These are phyloP conservation scores for Chlorella sp. DNA, from an alignment of 139 green algal genomes.

Conservation along the genomic window DNA sequence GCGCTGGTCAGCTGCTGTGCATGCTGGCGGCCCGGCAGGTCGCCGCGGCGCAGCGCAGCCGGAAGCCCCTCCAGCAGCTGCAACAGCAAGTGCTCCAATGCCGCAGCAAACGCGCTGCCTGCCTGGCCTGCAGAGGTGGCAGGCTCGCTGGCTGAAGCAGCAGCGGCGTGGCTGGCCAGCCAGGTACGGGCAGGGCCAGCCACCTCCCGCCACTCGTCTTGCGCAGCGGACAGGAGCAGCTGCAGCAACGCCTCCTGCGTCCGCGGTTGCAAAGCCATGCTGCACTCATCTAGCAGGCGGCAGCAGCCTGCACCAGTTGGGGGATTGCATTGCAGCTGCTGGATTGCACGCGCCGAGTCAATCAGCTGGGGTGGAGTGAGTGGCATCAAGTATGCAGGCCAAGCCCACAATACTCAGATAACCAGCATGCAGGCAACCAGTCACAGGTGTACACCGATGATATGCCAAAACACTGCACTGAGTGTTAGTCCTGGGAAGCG, in stretches of 20 bases:
- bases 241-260: slow-evolving; percentile 57
- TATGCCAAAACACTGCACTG: too few relatives aligned
- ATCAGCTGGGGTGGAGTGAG: too few relatives aligned
- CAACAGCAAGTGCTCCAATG: slow-evolving; percentile 37
- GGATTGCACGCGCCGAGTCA: background rate
- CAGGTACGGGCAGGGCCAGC: slow-evolving; percentile 28
- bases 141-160: slow-evolving; percentile 61
- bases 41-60: slow-evolving; percentile 44
- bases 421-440: background rate
- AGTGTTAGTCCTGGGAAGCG: too few relatives aligned
- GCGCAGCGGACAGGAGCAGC: slow-evolving; percentile 65
- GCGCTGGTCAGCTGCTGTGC: slow-evolving; percentile 62
- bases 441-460: background rate
- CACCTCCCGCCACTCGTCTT: slow-evolving; percentile 77
- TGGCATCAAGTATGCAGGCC: background rate
- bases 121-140: slow-evolving; percentile 48
- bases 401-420: background rate
- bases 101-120: background rate
- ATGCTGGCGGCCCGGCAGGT: slow-evolving; percentile 48
- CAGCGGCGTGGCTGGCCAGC: slow-evolving; percentile 29
- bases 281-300: slow-evolving; percentile 55
- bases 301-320: slow-evolving; percentile 40
- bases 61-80: slow-evolving; percentile 49
- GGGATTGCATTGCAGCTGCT: background rate
- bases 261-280: slow-evolving; percentile 32